Evolutionary conservation across 2,329 filamentous ascomycete species (phyloP).

Genomic region (Grosmannia serpens): DNA sequence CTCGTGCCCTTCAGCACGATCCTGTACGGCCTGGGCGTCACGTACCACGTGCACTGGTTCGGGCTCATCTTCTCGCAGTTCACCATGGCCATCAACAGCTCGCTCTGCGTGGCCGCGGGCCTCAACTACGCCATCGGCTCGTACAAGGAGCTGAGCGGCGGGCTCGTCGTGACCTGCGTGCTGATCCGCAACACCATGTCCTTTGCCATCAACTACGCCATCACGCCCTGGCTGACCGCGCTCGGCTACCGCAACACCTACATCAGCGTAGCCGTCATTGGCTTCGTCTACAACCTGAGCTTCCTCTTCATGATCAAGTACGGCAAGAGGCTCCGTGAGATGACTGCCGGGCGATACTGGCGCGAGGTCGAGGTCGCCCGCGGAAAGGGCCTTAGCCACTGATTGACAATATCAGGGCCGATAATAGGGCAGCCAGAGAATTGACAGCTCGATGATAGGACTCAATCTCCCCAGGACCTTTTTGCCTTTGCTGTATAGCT

Average conservation of each 20-base stretch:
- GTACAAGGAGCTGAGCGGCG: constrained; percentile 19
- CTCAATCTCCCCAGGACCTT: too few species aligned
- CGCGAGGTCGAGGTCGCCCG: constrained; percentile 21
- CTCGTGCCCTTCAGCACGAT: constrained; percentile 12
- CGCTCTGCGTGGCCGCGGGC: constrained; percentile 14
- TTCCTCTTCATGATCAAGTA: constrained; percentile 34
- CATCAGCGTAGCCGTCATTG: constrained; percentile 23
- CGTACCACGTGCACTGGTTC: constrained; percentile 21
- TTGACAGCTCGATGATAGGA: too few species aligned
- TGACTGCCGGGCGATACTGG: constrained; percentile 24
- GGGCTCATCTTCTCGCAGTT: constrained; percentile 18
- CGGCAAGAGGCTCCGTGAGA: constrained; percentile 30
- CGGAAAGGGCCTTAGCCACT: constrained; percentile 10
- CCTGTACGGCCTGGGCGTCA: constrained; percentile 16
- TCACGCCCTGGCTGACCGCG: constrained; percentile 19
- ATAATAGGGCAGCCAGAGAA: too few species aligned
- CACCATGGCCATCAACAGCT: constrained; percentile 16
- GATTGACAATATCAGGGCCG: background rate
- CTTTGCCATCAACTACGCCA: constrained; percentile 26
- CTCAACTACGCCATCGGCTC: constrained; percentile 20
- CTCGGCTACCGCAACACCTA: constrained; percentile 27
- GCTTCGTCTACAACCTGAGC: constrained; percentile 26
- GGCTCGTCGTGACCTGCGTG: constrained; percentile 19
- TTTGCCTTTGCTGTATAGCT: too few species aligned
- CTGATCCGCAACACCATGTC: constrained; percentile 26